These are phyloP conservation scores for Pseudogymnoascus sp. DNA, from an alignment of 2,329 filamentous ascomycete genomes.

Conservation along the genomic window DNA sequence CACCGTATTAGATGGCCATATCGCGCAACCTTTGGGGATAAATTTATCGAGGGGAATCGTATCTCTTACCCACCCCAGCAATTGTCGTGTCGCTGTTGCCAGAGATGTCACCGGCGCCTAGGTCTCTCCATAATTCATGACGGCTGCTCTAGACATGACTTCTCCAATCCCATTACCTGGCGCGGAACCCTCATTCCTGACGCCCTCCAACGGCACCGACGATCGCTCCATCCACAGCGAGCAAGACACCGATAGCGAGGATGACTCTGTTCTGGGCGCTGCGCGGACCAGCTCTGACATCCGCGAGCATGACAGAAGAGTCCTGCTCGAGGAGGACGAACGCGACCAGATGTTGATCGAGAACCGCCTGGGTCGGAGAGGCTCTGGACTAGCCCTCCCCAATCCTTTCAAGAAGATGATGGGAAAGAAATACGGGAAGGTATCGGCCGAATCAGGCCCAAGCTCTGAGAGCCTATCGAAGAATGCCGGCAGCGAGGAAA, in stretches of 20 bases:
- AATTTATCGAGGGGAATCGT: constrained; percentile 1
- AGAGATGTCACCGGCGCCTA: not conserved
- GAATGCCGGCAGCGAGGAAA: constrained; percentile 9
- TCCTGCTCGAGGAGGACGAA: constrained; percentile 71
- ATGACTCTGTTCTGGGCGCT: constrained; percentile 59
- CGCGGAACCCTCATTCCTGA: not conserved
- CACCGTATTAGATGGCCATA: not conserved
- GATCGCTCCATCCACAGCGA: constrained; percentile 43
- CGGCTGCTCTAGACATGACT: not conserved
- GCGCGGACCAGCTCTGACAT: constrained; percentile 64
- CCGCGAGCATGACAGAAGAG: constrained; percentile 59
- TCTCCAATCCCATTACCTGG: not conserved
- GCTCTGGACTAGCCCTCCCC: constrained; percentile 20
- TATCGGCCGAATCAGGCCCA: constrained; percentile 43
- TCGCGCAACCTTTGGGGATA: constrained; percentile 5
- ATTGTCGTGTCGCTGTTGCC: not conserved
- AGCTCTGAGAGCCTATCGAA: constrained; percentile 22
- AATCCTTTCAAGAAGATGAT: constrained; percentile 36
- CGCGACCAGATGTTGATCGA: constrained; percentile 52
- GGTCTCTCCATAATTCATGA: not conserved
- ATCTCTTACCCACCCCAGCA: not conserved
- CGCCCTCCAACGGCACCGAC: not conserved
- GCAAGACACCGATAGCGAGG: constrained; percentile 69
- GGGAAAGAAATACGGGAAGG: constrained; percentile 22
- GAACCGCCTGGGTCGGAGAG: constrained; percentile 36